A percentile compares a stretch with the other conserved stretches of the same genome.
These are phyloP conservation scores for Metschnikowia kunwiensis DNA, from an alignment of 805 yeast species.

Conservation along the genomic window DNA sequence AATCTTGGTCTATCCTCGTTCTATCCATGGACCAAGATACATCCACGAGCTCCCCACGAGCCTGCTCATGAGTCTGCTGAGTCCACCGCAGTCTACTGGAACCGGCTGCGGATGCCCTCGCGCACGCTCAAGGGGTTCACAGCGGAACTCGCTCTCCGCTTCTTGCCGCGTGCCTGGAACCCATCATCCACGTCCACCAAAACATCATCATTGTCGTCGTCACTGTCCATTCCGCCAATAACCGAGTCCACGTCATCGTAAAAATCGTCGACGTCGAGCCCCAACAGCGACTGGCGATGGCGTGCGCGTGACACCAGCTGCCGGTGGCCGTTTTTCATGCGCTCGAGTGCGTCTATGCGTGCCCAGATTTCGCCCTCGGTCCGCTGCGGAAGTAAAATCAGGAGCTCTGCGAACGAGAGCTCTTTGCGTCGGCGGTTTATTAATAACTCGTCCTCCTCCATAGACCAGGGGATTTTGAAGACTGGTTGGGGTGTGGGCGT, in stretches of 20 bases:
- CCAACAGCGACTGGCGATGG: conserved; percentile 38
- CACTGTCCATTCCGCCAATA: conserved; percentile 34
- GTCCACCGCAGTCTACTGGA: conserved; percentile 11
- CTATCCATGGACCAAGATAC: too few relatives aligned
- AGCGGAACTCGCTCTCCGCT: conserved; percentile 42
- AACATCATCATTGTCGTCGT: conserved; percentile 26
- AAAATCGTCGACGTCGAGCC: conserved; percentile 43
- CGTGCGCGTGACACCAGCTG: conserved; percentile 21
- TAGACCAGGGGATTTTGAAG: conserved; percentile 44
- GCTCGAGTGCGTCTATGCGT: conserved; percentile 45
- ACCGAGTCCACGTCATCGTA: conserved; percentile 42
- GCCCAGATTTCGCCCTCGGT: conserved; percentile 71
- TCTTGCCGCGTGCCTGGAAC: conserved; percentile 20
- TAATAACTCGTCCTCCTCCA: conserved; percentile 71
- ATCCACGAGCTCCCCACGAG: too few relatives aligned
- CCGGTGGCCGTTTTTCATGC: conserved; percentile 22
- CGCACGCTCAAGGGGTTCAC: conserved; percentile 35
- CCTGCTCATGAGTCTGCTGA: too few relatives aligned
- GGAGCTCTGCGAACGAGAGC: conserved; percentile 67
- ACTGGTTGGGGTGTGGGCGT: conserved; percentile 18
- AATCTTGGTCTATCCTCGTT: too few relatives aligned
- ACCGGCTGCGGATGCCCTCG: conserved; percentile 17
- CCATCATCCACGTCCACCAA: conserved; percentile 38
- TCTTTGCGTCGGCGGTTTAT: conserved; percentile 54
- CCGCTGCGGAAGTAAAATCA: conserved; percentile 67